phyloP scores from a whole-genome alignment of 179 eudicot genomes.

The Beta macrorhiza region DNA sequence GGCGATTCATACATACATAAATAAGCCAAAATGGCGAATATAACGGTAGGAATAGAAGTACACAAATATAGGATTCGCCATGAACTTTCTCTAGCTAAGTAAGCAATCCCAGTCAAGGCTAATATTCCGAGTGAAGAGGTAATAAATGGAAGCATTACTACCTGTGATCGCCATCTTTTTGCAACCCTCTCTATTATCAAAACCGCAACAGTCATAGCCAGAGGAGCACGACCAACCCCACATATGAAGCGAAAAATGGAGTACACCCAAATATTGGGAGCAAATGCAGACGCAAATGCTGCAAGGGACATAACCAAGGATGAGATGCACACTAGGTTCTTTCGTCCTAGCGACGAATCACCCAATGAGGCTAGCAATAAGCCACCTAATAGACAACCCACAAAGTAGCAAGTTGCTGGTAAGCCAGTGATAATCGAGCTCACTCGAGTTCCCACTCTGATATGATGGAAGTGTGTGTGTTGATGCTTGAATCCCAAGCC shows the following conservation, averaged over 20 bases:
- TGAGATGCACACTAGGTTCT: conserved; percentile 24
- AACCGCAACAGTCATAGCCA: conserved; percentile 9
- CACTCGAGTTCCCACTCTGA: conserved; percentile 24
- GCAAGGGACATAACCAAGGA: conserved; percentile 25
- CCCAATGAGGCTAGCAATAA: conserved; percentile 21
- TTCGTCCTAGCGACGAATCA: conserved; percentile 31
- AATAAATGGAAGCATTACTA: conserved; percentile 9
- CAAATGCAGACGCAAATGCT: conserved; percentile 21
- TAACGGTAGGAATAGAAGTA: conserved; percentile 26
- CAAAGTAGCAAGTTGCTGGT: conserved; percentile 25
- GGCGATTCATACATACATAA: conserved; percentile 25
- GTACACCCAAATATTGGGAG: conserved; percentile 35
- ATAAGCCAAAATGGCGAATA: conserved; percentile 8
- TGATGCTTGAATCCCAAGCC: conserved; percentile 13
- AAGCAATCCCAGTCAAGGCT: conserved; percentile 13
- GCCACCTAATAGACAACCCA: conserved; percentile 30
- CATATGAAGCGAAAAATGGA: conserved; percentile 19
- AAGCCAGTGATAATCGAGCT: conserved; percentile 13
- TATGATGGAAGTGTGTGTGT: conserved; percentile 22
- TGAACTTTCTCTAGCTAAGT: not conserved
- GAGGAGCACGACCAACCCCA: conserved; percentile 27
- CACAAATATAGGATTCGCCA: conserved; percentile 29
- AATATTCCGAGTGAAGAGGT: conserved; percentile 15
- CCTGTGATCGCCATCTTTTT: conserved; percentile 19
- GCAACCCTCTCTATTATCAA: conserved; percentile 19